phyloP scores from a whole-genome alignment of 73 alveolate genomes.

The Tetrahymena elliotti region DNA sequence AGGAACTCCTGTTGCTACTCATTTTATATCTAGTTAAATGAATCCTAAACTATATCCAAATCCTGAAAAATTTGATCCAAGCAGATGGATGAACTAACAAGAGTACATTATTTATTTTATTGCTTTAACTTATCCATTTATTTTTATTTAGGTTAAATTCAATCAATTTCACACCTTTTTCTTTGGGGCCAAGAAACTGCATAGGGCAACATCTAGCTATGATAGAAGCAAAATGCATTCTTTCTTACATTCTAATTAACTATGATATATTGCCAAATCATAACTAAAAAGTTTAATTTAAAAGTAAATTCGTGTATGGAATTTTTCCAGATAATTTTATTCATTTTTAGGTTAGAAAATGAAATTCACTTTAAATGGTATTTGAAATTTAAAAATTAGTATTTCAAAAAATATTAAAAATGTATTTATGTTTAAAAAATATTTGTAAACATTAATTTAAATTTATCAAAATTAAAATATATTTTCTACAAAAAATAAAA shows the following conservation, averaged over 20 bases:
- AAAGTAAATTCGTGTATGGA: neutral
- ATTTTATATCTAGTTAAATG: neutral
- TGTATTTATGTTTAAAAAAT: too few relatives aligned
- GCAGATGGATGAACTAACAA: constrained; percentile 19
- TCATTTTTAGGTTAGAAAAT: neutral
- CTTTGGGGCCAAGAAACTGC: constrained; percentile 22
- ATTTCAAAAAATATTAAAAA: too few relatives aligned
- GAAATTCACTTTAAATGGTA: neutral
- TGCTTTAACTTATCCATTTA: too few relatives aligned
- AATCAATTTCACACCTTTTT: constrained; percentile 2
- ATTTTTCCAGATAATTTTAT: neutral
- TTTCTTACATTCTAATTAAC: constrained; percentile 1
- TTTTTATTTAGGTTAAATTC: neutral
- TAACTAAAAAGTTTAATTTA: neutral
- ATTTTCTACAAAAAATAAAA: too few relatives aligned
- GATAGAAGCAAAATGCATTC: constrained; percentile 18
- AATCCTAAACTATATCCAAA: neutral
- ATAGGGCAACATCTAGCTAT: constrained; percentile 29
- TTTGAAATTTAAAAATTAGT: too few relatives aligned
- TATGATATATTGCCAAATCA: neutral
- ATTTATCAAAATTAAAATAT: too few relatives aligned
- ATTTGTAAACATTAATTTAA: too few relatives aligned
- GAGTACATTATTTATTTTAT: neutral
- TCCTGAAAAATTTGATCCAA: constrained; percentile 30
- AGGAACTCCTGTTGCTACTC: neutral